Conservation (phyloP, 805 yeast species). For the Saccharomycopsis fodiens region DNA sequence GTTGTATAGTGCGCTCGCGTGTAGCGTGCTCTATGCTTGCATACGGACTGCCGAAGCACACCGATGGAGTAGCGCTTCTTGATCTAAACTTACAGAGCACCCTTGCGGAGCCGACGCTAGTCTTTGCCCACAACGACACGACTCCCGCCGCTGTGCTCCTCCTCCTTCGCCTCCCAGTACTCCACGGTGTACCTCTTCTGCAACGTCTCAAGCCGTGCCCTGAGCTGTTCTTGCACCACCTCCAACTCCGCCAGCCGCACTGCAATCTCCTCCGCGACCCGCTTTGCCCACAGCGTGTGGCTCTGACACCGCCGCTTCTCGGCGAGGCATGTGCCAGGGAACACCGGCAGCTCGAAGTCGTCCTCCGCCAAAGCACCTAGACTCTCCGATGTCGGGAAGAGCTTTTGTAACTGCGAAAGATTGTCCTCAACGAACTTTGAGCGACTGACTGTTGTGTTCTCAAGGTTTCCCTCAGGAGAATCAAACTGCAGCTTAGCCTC, state of each 20-base stretch:
- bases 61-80: too few relatives aligned
- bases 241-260: constrained; percentile 6
- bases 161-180: constrained; percentile 14
- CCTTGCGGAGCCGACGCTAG: too few relatives aligned
- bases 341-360: background rate
- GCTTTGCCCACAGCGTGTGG: constrained; percentile 45
- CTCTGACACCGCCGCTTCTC: constrained; percentile 50
- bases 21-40: too few relatives aligned
- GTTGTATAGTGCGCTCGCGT: too few relatives aligned
- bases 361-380: background rate
- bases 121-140: background rate
- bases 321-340: constrained; percentile 34
- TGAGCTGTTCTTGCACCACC: background rate
- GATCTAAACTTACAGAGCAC: too few relatives aligned
- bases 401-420: constrained; percentile 1
- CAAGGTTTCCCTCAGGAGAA: background rate
- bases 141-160: background rate
- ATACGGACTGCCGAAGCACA: too few relatives aligned
- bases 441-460: background rate
- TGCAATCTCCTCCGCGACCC: constrained; percentile 14
- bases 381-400: constrained; percentile 1
- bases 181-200: constrained; percentile 3
- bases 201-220: background rate
- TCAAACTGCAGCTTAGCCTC: background rate
- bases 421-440: constrained; percentile 13